A percentile compares a stretch with the other conserved stretches of the same genome.
Conservation (phyloP, 2,329 filamentous ascomycete genomes). For the Fusarium temperatum region DNA sequence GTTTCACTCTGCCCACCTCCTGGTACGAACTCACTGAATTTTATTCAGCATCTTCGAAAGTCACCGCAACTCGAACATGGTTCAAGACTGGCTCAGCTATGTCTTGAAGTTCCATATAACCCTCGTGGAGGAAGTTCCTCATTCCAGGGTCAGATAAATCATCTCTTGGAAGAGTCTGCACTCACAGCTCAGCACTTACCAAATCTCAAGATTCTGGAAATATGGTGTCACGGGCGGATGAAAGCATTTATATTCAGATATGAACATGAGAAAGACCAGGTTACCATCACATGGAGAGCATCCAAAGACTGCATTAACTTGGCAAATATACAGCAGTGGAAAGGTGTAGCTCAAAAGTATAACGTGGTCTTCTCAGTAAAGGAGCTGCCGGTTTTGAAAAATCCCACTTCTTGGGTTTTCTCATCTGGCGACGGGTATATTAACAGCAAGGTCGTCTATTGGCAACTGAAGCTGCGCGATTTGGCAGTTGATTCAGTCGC, state of each 20-base stretch:
- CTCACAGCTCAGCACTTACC: accelerated
- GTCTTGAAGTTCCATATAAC: no score
- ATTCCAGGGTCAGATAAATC: accelerated
- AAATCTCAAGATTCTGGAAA: accelerated
- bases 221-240: accelerated
- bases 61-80: neutral
- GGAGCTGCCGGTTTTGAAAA: neutral
- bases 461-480: neutral
- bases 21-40: accelerated
- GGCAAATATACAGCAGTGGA: neutral
- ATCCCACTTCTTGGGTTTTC: no score
- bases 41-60: neutral
- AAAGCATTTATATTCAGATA: accelerated
- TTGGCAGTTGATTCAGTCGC: neutral
- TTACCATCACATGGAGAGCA: neutral
- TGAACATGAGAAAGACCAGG: neutral
- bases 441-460: neutral
- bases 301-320: accelerated
- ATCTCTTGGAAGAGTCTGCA: neutral
- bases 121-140: accelerated
- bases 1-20: neutral
- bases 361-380: accelerated
- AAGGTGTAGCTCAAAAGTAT: accelerated
- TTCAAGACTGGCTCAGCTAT: neutral
- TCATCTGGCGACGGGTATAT: neutral